Base-by-base conservation (phyloP, 805 yeast genomes). In the Yarrowia hollandica region DNA sequence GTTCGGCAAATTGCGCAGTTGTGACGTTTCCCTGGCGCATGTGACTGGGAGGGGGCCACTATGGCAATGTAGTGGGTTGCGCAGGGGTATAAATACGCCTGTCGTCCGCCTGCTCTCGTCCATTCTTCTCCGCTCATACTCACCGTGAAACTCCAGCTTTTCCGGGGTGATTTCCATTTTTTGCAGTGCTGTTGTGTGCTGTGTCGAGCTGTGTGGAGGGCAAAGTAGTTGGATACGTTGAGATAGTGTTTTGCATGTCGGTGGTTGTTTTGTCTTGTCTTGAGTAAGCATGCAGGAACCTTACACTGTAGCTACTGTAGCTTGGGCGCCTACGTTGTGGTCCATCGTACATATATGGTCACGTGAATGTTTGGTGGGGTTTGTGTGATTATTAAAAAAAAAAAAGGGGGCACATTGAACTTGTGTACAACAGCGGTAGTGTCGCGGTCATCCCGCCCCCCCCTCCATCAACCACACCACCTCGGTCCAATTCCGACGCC, bases 61-160 rank as follows among this genome's bases (percentile, higher is more conserved):
- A 6, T 22, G 18, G 44, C 19, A 9, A 3, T 15, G 30, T 38
- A 12, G 16, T 22, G n/a, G n/a, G n/a, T n/a, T n/a, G 41, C 7
- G 23, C 9, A n/a, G 23, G 41, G 42, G 42, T 37, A 23, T 22
- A 37, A 14, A 21, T 14, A 12, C 18, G 25, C 10, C 7, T 3
- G 12, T 21, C 26, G 25, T 5, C 26, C n/a, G n/a, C n/a, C n/a
- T n/a, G 7, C n/a, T n/a, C 10, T 15, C n/a, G 3, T 16, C 7
- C 30, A 1, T 25, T 15, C 15, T 8, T 11, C 21, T 1, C 7
- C 22, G 14, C 22, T 8, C n/a, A 18, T 37, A 57, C 94, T 72
- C 80, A 88, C 95, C 85, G 67, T 80, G 81, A 73, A 86, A 90
- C 72, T 86, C 91, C 74, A 90, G 79, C 60, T 79, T 76, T 64